phyloP scores from a whole-genome alignment of 345 rosid genomes.

The Salix udensis region DNA sequence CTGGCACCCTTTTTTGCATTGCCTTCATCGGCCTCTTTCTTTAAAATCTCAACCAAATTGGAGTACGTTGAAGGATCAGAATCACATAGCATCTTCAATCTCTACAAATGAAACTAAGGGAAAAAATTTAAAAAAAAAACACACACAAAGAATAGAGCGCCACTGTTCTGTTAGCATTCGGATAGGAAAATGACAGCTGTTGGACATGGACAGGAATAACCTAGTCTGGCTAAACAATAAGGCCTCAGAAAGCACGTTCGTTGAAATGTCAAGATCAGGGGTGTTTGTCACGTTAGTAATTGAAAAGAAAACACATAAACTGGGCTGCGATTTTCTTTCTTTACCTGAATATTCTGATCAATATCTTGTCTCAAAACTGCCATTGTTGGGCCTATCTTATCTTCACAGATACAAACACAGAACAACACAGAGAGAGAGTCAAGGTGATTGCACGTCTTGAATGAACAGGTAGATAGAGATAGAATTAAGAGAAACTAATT shows the following conservation, averaged over 20 bases:
- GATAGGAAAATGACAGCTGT: not conserved
- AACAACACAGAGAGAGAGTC: not conserved
- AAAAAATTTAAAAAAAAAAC: too few species aligned
- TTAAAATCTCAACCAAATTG: slow-evolving; percentile 66
- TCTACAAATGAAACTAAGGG: slow-evolving; percentile 32
- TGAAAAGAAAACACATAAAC: not conserved
- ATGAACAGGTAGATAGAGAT: not conserved
- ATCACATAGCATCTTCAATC: slow-evolving; percentile 59
- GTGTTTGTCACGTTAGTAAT: slow-evolving; percentile 20
- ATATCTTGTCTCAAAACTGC: slow-evolving; percentile 87
- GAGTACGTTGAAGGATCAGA: slow-evolving; percentile 52
- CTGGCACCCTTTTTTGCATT: slow-evolving; percentile 47
- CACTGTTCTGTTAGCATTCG: not conserved
- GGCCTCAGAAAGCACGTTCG: not conserved
- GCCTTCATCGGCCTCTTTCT: slow-evolving; percentile 64
- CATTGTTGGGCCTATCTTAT: slow-evolving; percentile 98
- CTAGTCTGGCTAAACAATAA: slow-evolving; percentile 1
- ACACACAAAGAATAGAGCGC: not conserved
- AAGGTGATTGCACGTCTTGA: not conserved
- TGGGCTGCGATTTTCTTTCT: not conserved
- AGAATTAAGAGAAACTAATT: slow-evolving; percentile 17
- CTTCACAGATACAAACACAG: slow-evolving; percentile 41
- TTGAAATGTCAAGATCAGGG: slow-evolving; percentile 19
- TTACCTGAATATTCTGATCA: slow-evolving; percentile 74
- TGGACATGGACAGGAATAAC: slow-evolving; percentile 16